Base-by-base conservation (phyloP, 441 rosid species). In the Viola pubescens region DNA sequence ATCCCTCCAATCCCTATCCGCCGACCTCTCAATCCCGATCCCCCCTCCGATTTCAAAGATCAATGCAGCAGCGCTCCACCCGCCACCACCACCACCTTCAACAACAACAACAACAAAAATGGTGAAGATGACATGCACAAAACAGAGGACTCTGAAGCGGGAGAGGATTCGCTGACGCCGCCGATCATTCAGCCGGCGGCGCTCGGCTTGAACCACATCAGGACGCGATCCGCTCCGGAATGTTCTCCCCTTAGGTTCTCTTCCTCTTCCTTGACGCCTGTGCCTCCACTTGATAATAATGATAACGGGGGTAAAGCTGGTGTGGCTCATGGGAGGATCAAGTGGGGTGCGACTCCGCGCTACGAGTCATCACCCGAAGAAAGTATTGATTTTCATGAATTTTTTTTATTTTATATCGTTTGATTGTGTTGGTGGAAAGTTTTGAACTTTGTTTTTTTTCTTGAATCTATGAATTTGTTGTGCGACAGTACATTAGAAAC, bases 141-240 rank as follows among this genome's bases (percentile, higher is more conserved):
- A 26, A 26, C 34, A 26, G 60, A 38, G 14, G 54, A 65, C 6
- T n/a, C 26, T 8, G 64, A 11, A 54, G 59, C 7, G 3, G 13
- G 45, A 1, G 42, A 52, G 4, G 53, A 52, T 48, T 54, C 56
- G 45, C 67, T 4, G 13, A 73, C 63, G 63, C 61, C 82, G n/a
- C 65, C 77, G 3, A 79, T 78, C 7, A 76, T 88, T 59, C 59
- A 72, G 8, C 77, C 86, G 46, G 81, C 91, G 6, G 73, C 85
- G n/a, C 80, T 92, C 13, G 89, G 94, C 47, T 71, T 94, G 59
- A 88, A 91, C 50, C 84, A 82, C 55, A 94, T 94, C 59, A 78
- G 68, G 74, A 94, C 97, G 38, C 86, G 81, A 73, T 88, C 90
- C 7, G 60, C 62, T 62, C 73, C 75, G 10, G 64, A 80, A 34